A percentile compares a stretch with the other conserved stretches of the same genome.
phyloP scores from a whole-genome alignment of 129 eudicot species.

The Kitagawia praeruptora region DNA sequence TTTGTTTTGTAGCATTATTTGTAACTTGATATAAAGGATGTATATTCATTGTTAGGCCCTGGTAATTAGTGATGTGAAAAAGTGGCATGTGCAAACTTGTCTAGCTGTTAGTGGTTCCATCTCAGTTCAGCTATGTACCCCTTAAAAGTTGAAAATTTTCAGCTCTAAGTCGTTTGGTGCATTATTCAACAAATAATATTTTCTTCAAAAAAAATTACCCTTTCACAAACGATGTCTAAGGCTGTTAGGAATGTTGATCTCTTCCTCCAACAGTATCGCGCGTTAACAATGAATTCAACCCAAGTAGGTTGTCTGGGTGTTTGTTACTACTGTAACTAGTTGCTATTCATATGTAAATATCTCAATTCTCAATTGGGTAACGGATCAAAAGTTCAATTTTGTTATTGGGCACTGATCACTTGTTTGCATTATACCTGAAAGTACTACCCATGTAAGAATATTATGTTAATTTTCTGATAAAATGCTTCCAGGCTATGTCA shows the following conservation, averaged over 20 bases:
- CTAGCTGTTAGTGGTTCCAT: too few relatives aligned
- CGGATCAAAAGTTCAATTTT: not conserved
- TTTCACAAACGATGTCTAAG: not conserved
- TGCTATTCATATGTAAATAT: not conserved
- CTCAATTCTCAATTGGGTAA: not conserved
- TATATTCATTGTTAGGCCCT: not conserved
- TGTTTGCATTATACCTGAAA: not conserved
- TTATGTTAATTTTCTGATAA: not conserved
- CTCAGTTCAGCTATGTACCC: not conserved
- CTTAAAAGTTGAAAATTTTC: not conserved
- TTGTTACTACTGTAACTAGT: not conserved
- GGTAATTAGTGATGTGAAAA: not conserved
- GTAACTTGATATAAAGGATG: not conserved
- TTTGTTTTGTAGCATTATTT: not conserved
- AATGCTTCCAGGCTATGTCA: not conserved
- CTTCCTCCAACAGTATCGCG: not conserved
- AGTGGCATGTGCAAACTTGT: not conserved
- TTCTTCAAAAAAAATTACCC: not conserved
- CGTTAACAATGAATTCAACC: not conserved
- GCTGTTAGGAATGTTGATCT: not conserved
- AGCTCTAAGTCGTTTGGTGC: not conserved
- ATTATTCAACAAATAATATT: not conserved
- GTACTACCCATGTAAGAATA: not conserved
- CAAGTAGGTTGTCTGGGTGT: not conserved
- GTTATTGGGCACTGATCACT: not conserved